Evolutionary conservation across 345 rosid species (phyloP).

Genomic region (Hypericum perforatum): DNA sequence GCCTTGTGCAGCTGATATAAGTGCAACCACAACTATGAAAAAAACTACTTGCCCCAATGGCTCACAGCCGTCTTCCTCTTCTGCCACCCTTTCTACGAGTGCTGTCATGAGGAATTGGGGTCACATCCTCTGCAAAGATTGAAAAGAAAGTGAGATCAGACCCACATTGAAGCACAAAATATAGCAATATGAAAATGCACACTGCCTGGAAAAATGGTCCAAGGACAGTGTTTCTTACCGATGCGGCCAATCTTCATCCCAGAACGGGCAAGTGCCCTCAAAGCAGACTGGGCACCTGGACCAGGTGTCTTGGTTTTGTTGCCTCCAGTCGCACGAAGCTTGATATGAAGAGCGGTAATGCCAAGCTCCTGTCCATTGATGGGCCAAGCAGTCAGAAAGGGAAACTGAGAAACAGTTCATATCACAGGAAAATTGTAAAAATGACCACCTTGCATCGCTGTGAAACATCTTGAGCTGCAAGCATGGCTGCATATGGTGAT

Average conservation of each 20-base stretch:
- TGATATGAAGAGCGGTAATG: slow-evolving; percentile 21
- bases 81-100: slow-evolving; percentile 31
- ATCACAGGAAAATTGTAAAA: background rate
- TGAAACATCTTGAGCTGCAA: slow-evolving; percentile 9
- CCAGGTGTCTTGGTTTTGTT: slow-evolving; percentile 27
- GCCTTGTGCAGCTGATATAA: no score
- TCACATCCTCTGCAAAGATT: slow-evolving; percentile 19
- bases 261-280: slow-evolving; percentile 27
- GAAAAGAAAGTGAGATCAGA: no score
- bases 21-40: no score
- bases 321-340: slow-evolving; percentile 27
- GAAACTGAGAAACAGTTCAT: background rate
- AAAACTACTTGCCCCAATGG: no score
- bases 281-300: slow-evolving; percentile 28
- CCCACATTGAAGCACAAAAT: no score
- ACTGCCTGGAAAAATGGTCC: no score
- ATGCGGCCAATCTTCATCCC: slow-evolving; percentile 27
- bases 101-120: slow-evolving; percentile 28
- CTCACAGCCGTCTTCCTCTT: slow-evolving; percentile 27
- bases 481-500: slow-evolving; percentile 9
- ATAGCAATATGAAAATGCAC: no score
- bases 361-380: slow-evolving; percentile 16
- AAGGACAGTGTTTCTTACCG: slow-evolving; percentile 4
- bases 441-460: slow-evolving; percentile 3
- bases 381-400: no score